These are phyloP conservation scores for Xylaria arbuscula DNA, from an alignment of 2,329 filamentous ascomycete genomes.

Conservation along the genomic window DNA sequence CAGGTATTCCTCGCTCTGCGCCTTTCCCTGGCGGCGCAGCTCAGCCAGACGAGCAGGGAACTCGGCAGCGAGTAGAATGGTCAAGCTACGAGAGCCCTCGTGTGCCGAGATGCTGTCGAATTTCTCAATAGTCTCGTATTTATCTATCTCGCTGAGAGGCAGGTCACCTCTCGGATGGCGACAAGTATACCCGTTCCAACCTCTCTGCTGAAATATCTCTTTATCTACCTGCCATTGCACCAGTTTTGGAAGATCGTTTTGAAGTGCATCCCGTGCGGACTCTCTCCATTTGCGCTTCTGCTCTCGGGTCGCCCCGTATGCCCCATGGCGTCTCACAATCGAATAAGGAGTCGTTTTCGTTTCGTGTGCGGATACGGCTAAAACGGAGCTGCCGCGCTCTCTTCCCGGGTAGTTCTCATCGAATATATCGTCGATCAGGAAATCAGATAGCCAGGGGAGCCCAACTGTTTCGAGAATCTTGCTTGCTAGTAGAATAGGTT, in stretches of 20 bases:
- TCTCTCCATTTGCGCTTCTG: slow-evolving; percentile 42
- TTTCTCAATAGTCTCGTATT: slow-evolving; percentile 42
- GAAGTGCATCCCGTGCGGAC: slow-evolving; percentile 37
- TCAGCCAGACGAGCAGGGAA: slow-evolving; percentile 46
- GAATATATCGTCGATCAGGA: slow-evolving; percentile 50
- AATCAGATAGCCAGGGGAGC: slow-evolving; percentile 51
- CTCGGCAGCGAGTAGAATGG: slow-evolving; percentile 48
- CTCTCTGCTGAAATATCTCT: slow-evolving; percentile 46
- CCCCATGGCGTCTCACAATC: slow-evolving; percentile 46
- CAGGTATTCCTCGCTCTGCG: slow-evolving; percentile 49
- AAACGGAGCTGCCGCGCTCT: slow-evolving; percentile 14
- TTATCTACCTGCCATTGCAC: slow-evolving; percentile 50
- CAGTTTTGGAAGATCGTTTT: slow-evolving; percentile 36
- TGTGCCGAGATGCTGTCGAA: slow-evolving; percentile 42
- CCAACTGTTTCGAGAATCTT: slow-evolving; percentile 47
- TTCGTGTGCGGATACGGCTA: not conserved
- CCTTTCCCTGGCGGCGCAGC: slow-evolving; percentile 42
- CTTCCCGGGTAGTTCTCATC: slow-evolving; percentile 46
- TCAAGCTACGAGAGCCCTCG: slow-evolving; percentile 40
- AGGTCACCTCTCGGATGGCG: slow-evolving; percentile 45
- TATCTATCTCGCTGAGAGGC: slow-evolving; percentile 43
- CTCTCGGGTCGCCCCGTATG: slow-evolving; percentile 41
- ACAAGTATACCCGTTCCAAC: slow-evolving; percentile 52
- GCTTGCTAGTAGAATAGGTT: slow-evolving; percentile 50
- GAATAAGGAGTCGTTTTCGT: slow-evolving; percentile 35